Percentiles rank a stretch among this genome's conserved stretches.
Conservation (phyloP, 176 grass and related monocot genomes). For the Ananas comosus region DNA sequence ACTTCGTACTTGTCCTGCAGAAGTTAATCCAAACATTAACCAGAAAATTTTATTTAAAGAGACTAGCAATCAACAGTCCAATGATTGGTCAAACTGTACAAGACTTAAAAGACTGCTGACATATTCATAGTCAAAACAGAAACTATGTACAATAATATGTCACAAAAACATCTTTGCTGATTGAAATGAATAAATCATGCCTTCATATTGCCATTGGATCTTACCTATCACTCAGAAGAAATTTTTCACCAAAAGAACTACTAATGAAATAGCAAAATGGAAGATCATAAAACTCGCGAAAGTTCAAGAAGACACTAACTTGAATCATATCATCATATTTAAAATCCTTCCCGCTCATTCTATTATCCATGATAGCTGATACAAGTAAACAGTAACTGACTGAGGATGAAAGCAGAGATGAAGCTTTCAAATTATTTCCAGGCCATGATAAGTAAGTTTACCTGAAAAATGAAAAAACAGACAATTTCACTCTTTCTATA, state of each 20-base stretch:
- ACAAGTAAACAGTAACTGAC: constrained; percentile 29
- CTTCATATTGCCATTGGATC: no score
- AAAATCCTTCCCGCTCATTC: constrained; percentile 64
- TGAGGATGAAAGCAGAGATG: constrained; percentile 23
- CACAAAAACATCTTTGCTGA: no score
- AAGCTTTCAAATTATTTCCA: constrained; percentile 11
- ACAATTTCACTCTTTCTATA: constrained; percentile 5
- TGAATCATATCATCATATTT: constrained; percentile 61
- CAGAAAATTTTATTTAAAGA: no score
- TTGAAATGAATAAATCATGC: no score
- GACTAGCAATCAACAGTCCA: no score
- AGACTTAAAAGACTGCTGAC: no score
- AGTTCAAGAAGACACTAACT: constrained; percentile 48
- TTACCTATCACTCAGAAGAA: no score
- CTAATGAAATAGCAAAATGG: neutral
- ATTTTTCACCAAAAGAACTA: neutral
- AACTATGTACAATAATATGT: no score
- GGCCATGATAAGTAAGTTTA: constrained; percentile 24
- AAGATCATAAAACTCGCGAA: constrained; percentile 16
- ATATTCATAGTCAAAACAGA: no score
- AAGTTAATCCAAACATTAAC: no score
- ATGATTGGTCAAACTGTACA: no score
- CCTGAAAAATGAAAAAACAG: constrained; percentile 26
- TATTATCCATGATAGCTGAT: constrained; percentile 63
- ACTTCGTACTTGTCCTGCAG: no score